A percentile compares a stretch with the other conserved stretches of the same genome.
These are phyloP conservation scores for Hypsizygus marmoreus DNA, from an alignment of 768 basidiomycete genomes.

Conservation along the genomic window DNA sequence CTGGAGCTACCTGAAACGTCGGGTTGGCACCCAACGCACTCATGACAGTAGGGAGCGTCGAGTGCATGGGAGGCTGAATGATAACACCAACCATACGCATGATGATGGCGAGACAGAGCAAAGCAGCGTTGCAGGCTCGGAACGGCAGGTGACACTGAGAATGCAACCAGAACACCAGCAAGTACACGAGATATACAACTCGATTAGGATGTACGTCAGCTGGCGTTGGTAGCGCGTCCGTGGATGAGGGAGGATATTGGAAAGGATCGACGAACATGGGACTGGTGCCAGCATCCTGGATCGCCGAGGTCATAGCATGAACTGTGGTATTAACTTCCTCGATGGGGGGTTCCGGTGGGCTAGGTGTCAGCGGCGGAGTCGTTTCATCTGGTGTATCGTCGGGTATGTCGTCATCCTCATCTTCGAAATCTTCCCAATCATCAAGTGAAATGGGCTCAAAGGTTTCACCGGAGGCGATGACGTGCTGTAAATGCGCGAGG, in stretches of 20 bases:
- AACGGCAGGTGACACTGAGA: conserved; percentile 26
- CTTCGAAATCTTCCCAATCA: too few relatives aligned
- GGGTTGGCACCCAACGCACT: conserved; percentile 17
- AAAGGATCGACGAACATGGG: too few relatives aligned
- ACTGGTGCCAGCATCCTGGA: too few relatives aligned
- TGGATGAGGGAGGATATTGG: background rate
- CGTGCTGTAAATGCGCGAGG: too few relatives aligned
- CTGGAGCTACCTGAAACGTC: conserved; percentile 16
- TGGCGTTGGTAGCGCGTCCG: background rate
- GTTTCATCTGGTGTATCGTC: too few relatives aligned
- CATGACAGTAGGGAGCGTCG: conserved; percentile 22
- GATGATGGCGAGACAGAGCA: conserved; percentile 17
- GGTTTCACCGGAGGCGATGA: too few relatives aligned
- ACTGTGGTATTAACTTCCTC: too few relatives aligned
- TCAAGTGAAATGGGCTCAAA: too few relatives aligned
- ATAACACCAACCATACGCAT: conserved; percentile 5
- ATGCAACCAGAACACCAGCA: conserved; percentile 27
- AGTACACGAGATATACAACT: conserved; percentile 21
- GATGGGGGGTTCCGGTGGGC: too few relatives aligned
- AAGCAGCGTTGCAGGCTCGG: conserved; percentile 24
- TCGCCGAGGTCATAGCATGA: too few relatives aligned
- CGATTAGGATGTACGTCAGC: conserved; percentile 17
- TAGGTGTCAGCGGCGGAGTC: too few relatives aligned
- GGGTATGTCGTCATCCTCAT: too few relatives aligned
- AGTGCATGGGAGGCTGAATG: conserved; percentile 13